Base-by-base conservation (phyloP, 2,329 filamentous ascomycete species). In the Aspergillus pseudoterreus region DNA sequence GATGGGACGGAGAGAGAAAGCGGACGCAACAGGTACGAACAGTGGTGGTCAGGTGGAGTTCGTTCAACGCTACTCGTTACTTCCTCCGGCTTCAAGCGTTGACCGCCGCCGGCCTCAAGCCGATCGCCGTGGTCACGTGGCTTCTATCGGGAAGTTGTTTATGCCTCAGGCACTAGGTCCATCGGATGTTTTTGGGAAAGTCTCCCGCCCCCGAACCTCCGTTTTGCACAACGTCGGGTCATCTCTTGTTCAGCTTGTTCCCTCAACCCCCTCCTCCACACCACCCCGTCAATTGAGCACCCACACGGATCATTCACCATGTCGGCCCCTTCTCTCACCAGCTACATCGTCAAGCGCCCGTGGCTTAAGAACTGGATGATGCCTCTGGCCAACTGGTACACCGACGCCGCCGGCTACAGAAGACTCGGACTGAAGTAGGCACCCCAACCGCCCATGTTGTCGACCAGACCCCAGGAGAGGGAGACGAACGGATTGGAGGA, bases 321-420 rank as follows among this genome's bases (percentile, higher is more conserved):
- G 86, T 86, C 85, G 72, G 82, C 83, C 68, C 83, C 83, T 59
- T 86, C 80, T 68, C 81, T 90, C 75, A 83, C 87, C 67, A 87
- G 83, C 64, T 92, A 84, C 71, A 83, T 96, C 70, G 71, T 84
- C 71, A 87, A 87, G 80, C 86, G 91, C 68, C 92, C 92, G 63
- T 96, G 89, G 89, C 84, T 97, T 70, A 78, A 80, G 75, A 85
- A 80, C 65, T 81, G 87, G 77, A 77, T 97, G 74, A 83, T 79
- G 79, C 94, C 94, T 61, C 71, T 96, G 60, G 83, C 92, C 75
- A 82, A 85, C 69, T 96, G 90, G 90, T 97, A 97, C 79, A 77
- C 78, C 76, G 87, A 92, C 71, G 87, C 90, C 66, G 82, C 92
- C 65, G 92, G 92, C 71, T 96, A 96, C 83, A 87, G 91, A 77